Evolutionary conservation across 164 flowering plant species (phyloP), one percentile per base, ranked within the genome.

Genomic region (Vitis amurensis): DNA sequence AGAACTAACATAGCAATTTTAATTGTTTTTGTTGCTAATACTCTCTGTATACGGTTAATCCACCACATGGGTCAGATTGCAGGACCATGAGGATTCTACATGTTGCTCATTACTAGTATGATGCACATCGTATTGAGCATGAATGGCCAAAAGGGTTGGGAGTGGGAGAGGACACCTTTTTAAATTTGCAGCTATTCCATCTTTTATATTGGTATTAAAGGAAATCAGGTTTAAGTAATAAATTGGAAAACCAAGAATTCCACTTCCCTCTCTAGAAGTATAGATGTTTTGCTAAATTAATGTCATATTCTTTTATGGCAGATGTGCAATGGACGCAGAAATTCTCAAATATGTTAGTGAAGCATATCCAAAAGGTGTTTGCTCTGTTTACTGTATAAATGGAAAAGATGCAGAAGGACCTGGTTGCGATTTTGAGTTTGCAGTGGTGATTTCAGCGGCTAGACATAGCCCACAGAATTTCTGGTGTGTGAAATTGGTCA

Each of bases 331-430:
- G 74, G 98, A 95, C 82, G 89, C 86, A 29, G 99, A 95, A 77
- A 71, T 93, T 59, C 68, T 80, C 9, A 90, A 88, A 73, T 93
- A 95, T 80, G 91, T 89, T 30, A 80, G 79, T 64, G 99, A 91
- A 80, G 85, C 94, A 64, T 95, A 91, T 82, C 96, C 98, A 57
- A 95, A 95, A 86, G 99, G 99, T 66, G 70, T 81, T 27, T 83
- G 90, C 76, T 85, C 97, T 23, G 97, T 96, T 69, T 91, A 90
- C 70, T 91, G 95, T 77, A 71, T 63, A 8, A 81, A 80, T 55
- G 97, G 97, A 66, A 91, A 93, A 81, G 97, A 96, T 79, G 90
- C 73, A 50, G 98, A 93, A 79, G 98, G 83, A 74, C 95, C 94
- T 44, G 99, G 97, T 48, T 77, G 81, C 47, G 84, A 91, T 79